phyloP scores from a whole-genome alignment of 2,329 filamentous ascomycete species.

The Huntiella bhutanensis region DNA sequence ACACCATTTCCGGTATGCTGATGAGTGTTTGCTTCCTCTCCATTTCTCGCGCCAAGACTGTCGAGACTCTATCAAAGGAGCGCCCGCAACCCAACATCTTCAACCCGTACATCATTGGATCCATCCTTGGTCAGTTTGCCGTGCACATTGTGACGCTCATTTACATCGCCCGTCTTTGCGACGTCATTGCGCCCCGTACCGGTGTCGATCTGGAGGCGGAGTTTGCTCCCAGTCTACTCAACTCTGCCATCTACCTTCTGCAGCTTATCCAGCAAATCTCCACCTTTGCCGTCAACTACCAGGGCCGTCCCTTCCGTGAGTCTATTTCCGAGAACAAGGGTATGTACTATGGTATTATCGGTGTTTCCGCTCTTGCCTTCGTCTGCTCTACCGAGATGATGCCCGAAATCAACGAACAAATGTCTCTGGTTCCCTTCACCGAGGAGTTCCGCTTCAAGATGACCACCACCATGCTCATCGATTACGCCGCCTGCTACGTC shows the following conservation, averaged over 20 bases:
- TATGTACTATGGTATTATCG: slow-evolving; percentile 94
- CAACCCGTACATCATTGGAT: slow-evolving; percentile 97
- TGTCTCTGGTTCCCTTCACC: slow-evolving; percentile 80
- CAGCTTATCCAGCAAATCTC: slow-evolving; percentile 98
- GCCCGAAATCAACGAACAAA: slow-evolving; percentile 82
- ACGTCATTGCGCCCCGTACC: slow-evolving; percentile 53
- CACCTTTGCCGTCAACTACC: slow-evolving; percentile 98
- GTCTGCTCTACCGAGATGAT: slow-evolving; percentile 88
- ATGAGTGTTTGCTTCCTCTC: slow-evolving; percentile 99
- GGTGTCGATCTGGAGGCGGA: slow-evolving; percentile 84
- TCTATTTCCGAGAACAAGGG: slow-evolving; percentile 85
- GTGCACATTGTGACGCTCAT: slow-evolving; percentile 88
- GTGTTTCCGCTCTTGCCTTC: slow-evolving; percentile 79
- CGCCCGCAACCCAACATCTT: slow-evolving; percentile 97
- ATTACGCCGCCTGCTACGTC: slow-evolving; percentile 71
- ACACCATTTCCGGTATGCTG: slow-evolving; percentile 97
- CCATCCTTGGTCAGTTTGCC: slow-evolving; percentile 90
- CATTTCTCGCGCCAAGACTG: slow-evolving; percentile 90
- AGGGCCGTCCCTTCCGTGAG: slow-evolving; percentile 93
- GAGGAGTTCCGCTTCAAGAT: slow-evolving; percentile 77
- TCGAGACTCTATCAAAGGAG: slow-evolving; percentile 90
- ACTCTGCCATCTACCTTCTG: slow-evolving; percentile 89
- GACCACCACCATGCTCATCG: slow-evolving; percentile 66
- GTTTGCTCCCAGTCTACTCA: slow-evolving; percentile 81
- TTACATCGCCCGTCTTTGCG: slow-evolving; percentile 81